phyloP scores from a whole-genome alignment of 1,284 basidiomycete genomes.

The Microbotryum silenes-acaulis region DNA sequence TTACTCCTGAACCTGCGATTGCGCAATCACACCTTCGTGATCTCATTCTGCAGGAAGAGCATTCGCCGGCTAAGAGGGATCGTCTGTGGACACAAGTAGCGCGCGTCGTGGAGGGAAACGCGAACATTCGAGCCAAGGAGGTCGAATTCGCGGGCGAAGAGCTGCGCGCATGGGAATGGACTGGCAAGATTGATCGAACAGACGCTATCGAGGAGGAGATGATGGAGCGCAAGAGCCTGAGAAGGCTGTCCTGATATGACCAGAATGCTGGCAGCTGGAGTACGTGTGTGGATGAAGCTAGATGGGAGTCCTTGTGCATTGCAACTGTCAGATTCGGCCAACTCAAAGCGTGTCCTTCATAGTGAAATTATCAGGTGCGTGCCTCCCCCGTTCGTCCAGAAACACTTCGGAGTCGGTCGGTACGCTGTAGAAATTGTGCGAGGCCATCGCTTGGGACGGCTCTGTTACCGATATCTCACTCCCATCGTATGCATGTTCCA shows the following conservation, averaged over 20 bases:
- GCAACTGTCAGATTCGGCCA: neutral
- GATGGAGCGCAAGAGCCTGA: neutral
- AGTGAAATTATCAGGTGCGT: neutral
- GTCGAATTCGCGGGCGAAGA: conserved; percentile 74
- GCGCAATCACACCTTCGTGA: conserved; percentile 87
- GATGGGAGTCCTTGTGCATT: neutral
- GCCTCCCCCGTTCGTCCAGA: neutral
- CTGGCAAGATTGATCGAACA: conserved; percentile 29
- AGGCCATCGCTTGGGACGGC: too few relatives aligned
- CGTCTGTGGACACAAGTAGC: conserved; percentile 81
- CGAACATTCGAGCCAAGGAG: conserved; percentile 82
- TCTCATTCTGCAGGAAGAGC: conserved; percentile 72
- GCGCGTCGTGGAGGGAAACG: conserved; percentile 81
- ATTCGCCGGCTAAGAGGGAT: conserved; percentile 59
- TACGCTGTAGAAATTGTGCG: too few relatives aligned
- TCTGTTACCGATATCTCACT: neutral
- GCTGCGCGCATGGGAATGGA: conserved; percentile 51
- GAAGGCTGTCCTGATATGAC: neutral
- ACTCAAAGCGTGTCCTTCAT: neutral
- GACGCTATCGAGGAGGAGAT: neutral
- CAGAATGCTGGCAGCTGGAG: neutral
- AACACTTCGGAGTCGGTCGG: neutral
- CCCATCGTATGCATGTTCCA: neutral
- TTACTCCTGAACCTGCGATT: conserved; percentile 67
- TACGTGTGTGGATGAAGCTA: conserved; percentile 4